phyloP scores from a whole-genome alignment of 192 early-diverging fungal genomes.

The Dissophora globulifera region DNA sequence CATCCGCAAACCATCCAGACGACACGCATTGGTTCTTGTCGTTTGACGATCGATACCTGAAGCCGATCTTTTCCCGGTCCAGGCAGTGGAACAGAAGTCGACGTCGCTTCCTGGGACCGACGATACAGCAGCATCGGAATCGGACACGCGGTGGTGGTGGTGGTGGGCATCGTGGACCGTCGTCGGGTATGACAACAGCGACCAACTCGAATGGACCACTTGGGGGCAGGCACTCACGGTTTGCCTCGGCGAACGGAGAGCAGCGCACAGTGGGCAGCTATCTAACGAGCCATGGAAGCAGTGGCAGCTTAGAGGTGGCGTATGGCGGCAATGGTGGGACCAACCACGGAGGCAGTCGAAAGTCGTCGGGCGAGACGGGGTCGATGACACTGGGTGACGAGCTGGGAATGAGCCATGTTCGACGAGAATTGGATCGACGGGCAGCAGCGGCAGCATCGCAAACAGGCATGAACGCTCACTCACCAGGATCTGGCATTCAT shows the following conservation, averaged over 20 bases:
- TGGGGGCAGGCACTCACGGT: slow-evolving; percentile 35
- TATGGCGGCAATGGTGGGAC: neutral
- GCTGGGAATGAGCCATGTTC: slow-evolving; percentile 44
- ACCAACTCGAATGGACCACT: slow-evolving; percentile 10
- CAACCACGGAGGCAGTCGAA: no score
- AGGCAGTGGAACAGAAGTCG: slow-evolving; percentile 46
- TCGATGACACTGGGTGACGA: slow-evolving; percentile 47
- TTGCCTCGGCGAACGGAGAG: slow-evolving; percentile 28
- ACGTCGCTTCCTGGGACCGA: slow-evolving; percentile 36
- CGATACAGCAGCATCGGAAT: slow-evolving; percentile 33
- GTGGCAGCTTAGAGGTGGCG: slow-evolving; percentile 12
- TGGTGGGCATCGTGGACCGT: neutral
- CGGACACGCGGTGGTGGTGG: slow-evolving; percentile 1
- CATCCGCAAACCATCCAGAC: slow-evolving; percentile 52
- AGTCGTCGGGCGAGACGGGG: slow-evolving; percentile 22
- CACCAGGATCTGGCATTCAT: slow-evolving; percentile 21
- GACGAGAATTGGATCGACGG: slow-evolving; percentile 45
- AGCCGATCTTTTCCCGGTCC: slow-evolving; percentile 78
- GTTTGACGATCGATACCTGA: slow-evolving; percentile 83
- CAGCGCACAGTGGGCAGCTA: slow-evolving; percentile 4
- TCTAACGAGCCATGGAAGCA: slow-evolving; percentile 33
- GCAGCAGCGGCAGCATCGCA: slow-evolving; percentile 10
- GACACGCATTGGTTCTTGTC: slow-evolving; percentile 85
- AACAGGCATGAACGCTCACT: neutral
- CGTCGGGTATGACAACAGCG: slow-evolving; percentile 43